Conservation (phyloP, 306 rosid species). For the Trifolium pratense region DNA sequence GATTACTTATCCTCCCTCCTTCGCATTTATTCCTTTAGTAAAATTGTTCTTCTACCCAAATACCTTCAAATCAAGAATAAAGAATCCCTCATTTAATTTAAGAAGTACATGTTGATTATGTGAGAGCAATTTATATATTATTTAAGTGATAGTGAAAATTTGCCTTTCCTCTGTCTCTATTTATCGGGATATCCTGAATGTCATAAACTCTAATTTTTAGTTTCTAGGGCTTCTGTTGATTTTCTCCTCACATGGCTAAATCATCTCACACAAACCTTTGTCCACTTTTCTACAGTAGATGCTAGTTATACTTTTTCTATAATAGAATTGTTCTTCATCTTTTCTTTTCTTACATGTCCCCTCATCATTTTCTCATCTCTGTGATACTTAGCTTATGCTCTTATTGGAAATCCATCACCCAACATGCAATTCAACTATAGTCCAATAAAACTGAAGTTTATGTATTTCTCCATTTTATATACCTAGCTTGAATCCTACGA, state of each 20-base stretch:
- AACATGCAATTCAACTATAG: conserved; percentile 17
- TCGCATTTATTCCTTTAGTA: background rate
- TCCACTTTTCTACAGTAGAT: background rate
- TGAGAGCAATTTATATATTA: background rate
- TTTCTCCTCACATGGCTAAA: conserved; percentile 20
- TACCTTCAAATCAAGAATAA: background rate
- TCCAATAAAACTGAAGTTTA: conserved; percentile 4
- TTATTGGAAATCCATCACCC: conserved; percentile 10
- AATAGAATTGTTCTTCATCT: conserved; percentile 1
- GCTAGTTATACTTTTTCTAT: conserved; percentile 25
- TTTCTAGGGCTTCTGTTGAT: background rate
- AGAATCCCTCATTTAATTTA: background rate
- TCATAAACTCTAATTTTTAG: background rate
- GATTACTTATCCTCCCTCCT: background rate
- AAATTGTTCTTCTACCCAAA: background rate
- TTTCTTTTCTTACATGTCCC: background rate
- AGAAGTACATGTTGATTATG: background rate
- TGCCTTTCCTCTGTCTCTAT: background rate
- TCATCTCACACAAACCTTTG: conserved; percentile 1
- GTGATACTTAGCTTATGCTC: background rate
- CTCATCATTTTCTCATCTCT: background rate
- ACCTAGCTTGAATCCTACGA: conserved; percentile 5
- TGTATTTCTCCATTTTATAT: conserved; percentile 12
- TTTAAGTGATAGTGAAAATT: background rate
- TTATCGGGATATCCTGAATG: conserved; percentile 7